Conservation (phyloP, 257 asterid species). For the Lycium barbarum region DNA sequence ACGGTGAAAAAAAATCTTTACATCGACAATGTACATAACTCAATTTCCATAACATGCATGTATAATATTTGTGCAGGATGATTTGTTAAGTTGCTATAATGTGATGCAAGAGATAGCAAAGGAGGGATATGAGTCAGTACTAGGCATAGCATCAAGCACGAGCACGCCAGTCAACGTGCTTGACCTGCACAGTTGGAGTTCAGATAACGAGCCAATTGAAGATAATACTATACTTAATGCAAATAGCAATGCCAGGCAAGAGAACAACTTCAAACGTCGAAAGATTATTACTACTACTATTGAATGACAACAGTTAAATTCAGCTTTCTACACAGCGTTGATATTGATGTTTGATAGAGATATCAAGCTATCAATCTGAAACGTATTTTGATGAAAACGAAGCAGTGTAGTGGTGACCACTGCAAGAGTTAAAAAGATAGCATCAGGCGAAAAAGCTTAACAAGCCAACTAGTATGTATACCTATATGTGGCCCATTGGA, state of each 20-base stretch:
- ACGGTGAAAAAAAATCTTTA: background rate
- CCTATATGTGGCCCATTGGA: conserved; percentile 16
- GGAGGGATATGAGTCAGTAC: conserved; percentile 45
- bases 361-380: background rate
- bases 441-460: background rate
- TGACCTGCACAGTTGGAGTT: conserved; percentile 44
- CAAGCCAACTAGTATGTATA: background rate
- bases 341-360: background rate
- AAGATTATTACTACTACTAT: conserved; percentile 28
- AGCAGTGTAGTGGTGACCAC: conserved; percentile 9
- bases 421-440: background rate
- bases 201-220: conserved; percentile 32
- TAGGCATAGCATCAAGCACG: conserved; percentile 42
- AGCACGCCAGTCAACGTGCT: conserved; percentile 59
- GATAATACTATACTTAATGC: background rate
- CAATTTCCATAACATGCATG: background rate
- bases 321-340: conserved; percentile 21
- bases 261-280: conserved; percentile 40
- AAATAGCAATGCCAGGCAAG: conserved; percentile 6
- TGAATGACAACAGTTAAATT: conserved; percentile 22
- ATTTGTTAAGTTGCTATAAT: conserved; percentile 50
- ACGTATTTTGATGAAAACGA: background rate
- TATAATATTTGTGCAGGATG: conserved; percentile 42
- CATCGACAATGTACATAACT: background rate
- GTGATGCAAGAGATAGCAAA: conserved; percentile 47